Evolutionary conservation across 2,329 filamentous ascomycete species (phyloP).

Genomic region (Huntiella moniliformis): DNA sequence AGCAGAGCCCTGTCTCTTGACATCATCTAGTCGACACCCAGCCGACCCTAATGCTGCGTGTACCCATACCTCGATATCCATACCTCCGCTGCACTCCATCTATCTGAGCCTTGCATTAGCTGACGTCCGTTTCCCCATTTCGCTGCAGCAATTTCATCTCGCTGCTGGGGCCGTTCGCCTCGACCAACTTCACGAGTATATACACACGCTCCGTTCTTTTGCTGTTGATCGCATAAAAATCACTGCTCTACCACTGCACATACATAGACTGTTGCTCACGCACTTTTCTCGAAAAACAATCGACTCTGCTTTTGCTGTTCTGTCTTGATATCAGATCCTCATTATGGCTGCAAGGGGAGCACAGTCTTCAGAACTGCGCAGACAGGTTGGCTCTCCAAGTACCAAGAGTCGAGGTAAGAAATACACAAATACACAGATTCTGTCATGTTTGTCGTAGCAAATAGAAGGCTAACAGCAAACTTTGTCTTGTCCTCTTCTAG

Average conservation of each 20-base stretch:
- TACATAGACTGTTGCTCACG: background rate
- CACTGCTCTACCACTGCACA: background rate
- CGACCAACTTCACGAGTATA: background rate
- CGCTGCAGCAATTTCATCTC: background rate
- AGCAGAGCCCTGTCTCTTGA: no score
- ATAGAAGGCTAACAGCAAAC: background rate
- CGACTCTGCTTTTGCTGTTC: background rate
- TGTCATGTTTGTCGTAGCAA: background rate
- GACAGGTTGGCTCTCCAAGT: conserved; percentile 36
- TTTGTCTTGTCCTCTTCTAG: conserved; percentile 18
- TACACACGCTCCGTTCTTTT: background rate
- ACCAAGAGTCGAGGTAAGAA: conserved; percentile 36
- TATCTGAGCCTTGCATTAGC: background rate
- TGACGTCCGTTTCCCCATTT: background rate
- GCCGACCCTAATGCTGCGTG: conserved; percentile 3
- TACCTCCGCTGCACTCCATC: background rate
- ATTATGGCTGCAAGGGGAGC: conserved; percentile 10
- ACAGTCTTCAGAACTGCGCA: conserved; percentile 27
- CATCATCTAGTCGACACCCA: background rate
- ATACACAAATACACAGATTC: conserved; percentile 2
- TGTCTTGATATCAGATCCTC: background rate
- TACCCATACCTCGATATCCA: conserved; percentile 2
- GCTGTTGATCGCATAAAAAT: background rate
- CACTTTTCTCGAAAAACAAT: background rate
- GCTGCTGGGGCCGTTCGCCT: background rate